Percentiles rank a stretch among this genome's conserved stretches.
Evolutionary conservation across 257 asterid species (phyloP).

Genomic region (Solanum gracilifrons): DNA sequence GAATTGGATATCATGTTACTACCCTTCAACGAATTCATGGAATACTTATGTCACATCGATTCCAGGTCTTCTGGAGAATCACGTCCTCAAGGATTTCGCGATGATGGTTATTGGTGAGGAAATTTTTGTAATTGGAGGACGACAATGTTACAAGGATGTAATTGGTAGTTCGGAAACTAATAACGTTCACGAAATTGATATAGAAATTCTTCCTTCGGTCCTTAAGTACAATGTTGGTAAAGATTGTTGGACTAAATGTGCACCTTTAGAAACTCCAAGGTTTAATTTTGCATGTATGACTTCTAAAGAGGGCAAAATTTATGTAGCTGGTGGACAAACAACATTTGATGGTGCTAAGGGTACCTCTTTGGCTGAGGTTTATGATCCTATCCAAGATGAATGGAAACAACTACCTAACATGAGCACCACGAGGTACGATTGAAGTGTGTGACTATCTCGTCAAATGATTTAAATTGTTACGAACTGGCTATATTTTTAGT

Average conservation of each 20-base stretch:
- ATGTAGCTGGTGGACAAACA: slow-evolving; percentile 44
- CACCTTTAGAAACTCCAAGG: slow-evolving; percentile 30
- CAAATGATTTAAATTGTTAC: neutral
- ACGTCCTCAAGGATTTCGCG: slow-evolving; percentile 38
- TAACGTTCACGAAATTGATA: neutral
- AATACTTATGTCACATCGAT: slow-evolving; percentile 18
- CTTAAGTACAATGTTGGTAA: slow-evolving; percentile 26
- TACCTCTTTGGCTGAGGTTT: slow-evolving; percentile 39
- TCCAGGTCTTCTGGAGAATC: slow-evolving; percentile 20
- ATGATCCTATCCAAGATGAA: slow-evolving; percentile 28
- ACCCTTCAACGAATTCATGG: slow-evolving; percentile 26
- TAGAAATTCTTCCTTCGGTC: slow-evolving; percentile 14
- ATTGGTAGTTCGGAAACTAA: neutral
- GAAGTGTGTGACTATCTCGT: neutral
- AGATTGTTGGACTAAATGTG: slow-evolving; percentile 29
- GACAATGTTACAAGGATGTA: neutral
- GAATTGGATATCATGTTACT: slow-evolving; percentile 39
- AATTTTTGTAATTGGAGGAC: neutral
- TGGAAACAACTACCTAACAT: slow-evolving; percentile 44
- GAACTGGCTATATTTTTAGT: neutral
- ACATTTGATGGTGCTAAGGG: slow-evolving; percentile 34
- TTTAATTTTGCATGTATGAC: slow-evolving; percentile 46
- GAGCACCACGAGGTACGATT: slow-evolving; percentile 25
- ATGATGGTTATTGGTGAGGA: slow-evolving; percentile 26
- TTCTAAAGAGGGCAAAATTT: slow-evolving; percentile 20